phyloP scores from a whole-genome alignment of 1,284 basidiomycete genomes.

The Pterulicium gracile region DNA sequence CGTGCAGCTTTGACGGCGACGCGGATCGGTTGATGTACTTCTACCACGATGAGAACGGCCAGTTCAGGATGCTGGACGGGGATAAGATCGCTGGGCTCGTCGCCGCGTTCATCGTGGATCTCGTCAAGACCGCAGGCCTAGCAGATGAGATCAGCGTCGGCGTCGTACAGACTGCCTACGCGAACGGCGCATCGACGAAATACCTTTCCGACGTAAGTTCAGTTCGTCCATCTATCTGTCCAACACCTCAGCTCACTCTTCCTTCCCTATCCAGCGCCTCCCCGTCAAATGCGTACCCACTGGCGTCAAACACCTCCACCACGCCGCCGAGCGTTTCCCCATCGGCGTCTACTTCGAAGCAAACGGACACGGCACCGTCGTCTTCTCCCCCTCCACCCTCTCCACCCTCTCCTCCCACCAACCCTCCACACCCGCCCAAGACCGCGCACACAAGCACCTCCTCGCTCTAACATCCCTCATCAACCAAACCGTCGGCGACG shows the following conservation, averaged over 20 bases:
- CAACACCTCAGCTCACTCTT: conserved; percentile 4
- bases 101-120: conserved; percentile 86
- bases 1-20: conserved; percentile 93
- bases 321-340: conserved; percentile 90
- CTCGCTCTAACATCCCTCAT: conserved; percentile 76
- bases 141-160: conserved; percentile 71
- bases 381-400: conserved; percentile 77
- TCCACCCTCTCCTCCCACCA: conserved; percentile 50
- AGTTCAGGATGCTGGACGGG: conserved; percentile 92
- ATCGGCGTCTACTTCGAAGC: conserved; percentile 99
- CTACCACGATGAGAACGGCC: conserved; percentile 68
- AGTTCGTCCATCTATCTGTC: conserved; percentile 4
- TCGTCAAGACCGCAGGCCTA: conserved; percentile 78
- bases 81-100: conserved; percentile 97
- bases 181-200: conserved; percentile 94
- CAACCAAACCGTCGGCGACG: conserved; percentile 98
- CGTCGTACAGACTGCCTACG: conserved; percentile 98
- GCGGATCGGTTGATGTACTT: conserved; percentile 97
- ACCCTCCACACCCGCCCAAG: conserved; percentile 72
- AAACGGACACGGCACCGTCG: conserved; percentile 96
- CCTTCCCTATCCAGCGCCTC: conserved; percentile 49
- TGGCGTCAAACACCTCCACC: conserved; percentile 97
- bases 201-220: conserved; percentile 68
- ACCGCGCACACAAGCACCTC: conserved; percentile 70
- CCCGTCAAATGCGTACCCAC: conserved; percentile 95